These are phyloP conservation scores for Catharanthus roseus DNA, from an alignment of 257 asterid species.

Conservation along the genomic window DNA sequence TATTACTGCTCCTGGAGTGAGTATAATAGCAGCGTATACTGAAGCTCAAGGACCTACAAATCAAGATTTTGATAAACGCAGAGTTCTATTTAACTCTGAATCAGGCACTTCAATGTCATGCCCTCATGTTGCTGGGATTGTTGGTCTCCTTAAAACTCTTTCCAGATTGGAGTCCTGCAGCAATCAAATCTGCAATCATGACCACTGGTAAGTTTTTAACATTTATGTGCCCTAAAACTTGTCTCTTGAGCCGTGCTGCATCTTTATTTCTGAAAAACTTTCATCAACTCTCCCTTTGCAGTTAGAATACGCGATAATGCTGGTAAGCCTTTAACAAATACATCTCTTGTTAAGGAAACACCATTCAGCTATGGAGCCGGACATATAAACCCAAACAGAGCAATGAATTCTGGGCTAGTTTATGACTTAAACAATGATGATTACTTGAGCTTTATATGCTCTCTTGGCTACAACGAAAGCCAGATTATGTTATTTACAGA, in stretches of 20 bases:
- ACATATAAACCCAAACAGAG: slow-evolving; percentile 77
- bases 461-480: slow-evolving; percentile 46
- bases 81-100: slow-evolving; percentile 47
- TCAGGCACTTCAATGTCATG: slow-evolving; percentile 98
- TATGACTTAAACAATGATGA: slow-evolving; percentile 52
- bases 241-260: background rate
- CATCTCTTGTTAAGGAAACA: slow-evolving; percentile 49
- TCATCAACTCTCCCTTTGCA: slow-evolving; percentile 19
- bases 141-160: slow-evolving; percentile 75
- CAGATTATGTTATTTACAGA: slow-evolving; percentile 35
- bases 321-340: slow-evolving; percentile 41
- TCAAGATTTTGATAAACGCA: slow-evolving; percentile 53
- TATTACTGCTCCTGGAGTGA: slow-evolving; percentile 93
- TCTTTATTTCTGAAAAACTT: background rate
- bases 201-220: slow-evolving; percentile 52
- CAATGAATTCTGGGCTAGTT: slow-evolving; percentile 89
- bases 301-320: slow-evolving; percentile 66
- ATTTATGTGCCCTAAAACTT: background rate
- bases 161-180: slow-evolving; percentile 95
- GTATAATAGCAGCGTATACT: slow-evolving; percentile 75
- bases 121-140: slow-evolving; percentile 87
- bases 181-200: slow-evolving; percentile 78
- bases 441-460: slow-evolving; percentile 61
- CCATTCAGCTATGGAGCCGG: slow-evolving; percentile 92
- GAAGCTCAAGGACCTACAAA: slow-evolving; percentile 68